Evolutionary conservation across 2,329 filamentous ascomycete genomes (phyloP), one percentile per base, ranked within the genome.

Genomic region (Fusarium aywerte): DNA sequence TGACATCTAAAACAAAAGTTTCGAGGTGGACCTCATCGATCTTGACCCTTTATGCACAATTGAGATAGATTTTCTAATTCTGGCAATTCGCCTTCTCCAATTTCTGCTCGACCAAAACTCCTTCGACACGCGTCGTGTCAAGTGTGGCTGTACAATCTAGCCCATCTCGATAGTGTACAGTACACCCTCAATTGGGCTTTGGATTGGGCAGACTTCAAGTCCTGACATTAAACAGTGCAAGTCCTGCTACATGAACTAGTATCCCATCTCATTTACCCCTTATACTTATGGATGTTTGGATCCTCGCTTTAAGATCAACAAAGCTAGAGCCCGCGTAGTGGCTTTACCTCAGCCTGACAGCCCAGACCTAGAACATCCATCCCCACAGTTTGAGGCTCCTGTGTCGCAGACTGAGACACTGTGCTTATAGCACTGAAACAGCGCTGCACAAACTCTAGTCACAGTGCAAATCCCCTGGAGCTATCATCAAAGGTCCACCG

Each of bases 211-310:
- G 40, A 53, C 45, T 21, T 43, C 23, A 48, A 63, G 40, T 38
- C 13, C 23, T 27, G 45, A 39, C 36, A 39, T 39, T 18, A 56
- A 32, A 35, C 29, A 60, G 39, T 25, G 21, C 47, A 38, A 53
- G 32, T 39, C 25, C 13, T 44, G 33, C 31, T 38, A 39, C 32
- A 35, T 33, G 53, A 25, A 58, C 48, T 67, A 54, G 53, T 27
- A 47, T 58, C 50, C 54, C 60, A 55, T 71, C 66, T 71, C 69
- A 71, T 71, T 71, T 72, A 67, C 64, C 65, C 69, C 64, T 67
- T 64, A 57, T 59, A 33, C 27, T 25, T 56, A 36, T 44, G 36
- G 29, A 52, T 42, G 49, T 44, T 53, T 47, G 44, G 62, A 61
- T 36, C 59, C 43, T 58, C 48, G 61, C 56, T 59, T 53, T 59